Conservation (phyloP, 164 flowering plant genomes). For the Umbilicus rupestris region DNA sequence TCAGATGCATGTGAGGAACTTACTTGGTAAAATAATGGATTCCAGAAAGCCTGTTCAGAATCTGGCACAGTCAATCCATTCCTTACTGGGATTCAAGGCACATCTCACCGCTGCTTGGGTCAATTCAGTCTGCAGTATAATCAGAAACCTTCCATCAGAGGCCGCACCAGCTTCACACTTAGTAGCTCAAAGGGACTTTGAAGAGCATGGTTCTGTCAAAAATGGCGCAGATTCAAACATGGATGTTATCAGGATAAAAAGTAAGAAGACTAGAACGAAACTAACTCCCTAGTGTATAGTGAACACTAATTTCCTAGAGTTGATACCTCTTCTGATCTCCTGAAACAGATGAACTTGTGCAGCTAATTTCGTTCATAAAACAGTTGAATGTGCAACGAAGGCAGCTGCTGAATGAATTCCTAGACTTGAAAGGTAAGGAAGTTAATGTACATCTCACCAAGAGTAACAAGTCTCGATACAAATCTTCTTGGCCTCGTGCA, state of each 20-base stretch:
- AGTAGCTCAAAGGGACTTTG: neutral
- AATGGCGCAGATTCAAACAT: slow-evolving; percentile 13
- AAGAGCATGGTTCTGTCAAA: slow-evolving; percentile 7
- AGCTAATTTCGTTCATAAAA: slow-evolving; percentile 16
- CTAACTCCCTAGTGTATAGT: neutral
- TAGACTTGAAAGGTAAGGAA: slow-evolving; percentile 46
- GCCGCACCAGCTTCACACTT: slow-evolving; percentile 11
- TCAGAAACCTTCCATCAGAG: slow-evolving; percentile 23
- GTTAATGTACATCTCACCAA: neutral
- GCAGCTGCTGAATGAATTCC: slow-evolving; percentile 33
- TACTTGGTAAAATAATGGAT: slow-evolving; percentile 13
- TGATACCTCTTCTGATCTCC: neutral
- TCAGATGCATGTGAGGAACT: neutral
- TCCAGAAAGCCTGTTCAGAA: slow-evolving; percentile 21
- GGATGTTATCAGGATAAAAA: slow-evolving; percentile 19
- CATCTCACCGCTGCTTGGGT: slow-evolving; percentile 38
- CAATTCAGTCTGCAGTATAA: slow-evolving; percentile 35
- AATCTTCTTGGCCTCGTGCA: slow-evolving; percentile 16
- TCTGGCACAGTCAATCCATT: slow-evolving; percentile 32
- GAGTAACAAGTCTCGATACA: neutral
- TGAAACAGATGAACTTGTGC: slow-evolving; percentile 32
- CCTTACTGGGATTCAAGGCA: slow-evolving; percentile 36
- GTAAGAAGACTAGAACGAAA: slow-evolving; percentile 11
- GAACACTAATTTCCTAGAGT: neutral
- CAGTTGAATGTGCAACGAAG: slow-evolving; percentile 33